Conservation (phyloP, 73 alveolate species). For the Breviolum minutum region DNA sequence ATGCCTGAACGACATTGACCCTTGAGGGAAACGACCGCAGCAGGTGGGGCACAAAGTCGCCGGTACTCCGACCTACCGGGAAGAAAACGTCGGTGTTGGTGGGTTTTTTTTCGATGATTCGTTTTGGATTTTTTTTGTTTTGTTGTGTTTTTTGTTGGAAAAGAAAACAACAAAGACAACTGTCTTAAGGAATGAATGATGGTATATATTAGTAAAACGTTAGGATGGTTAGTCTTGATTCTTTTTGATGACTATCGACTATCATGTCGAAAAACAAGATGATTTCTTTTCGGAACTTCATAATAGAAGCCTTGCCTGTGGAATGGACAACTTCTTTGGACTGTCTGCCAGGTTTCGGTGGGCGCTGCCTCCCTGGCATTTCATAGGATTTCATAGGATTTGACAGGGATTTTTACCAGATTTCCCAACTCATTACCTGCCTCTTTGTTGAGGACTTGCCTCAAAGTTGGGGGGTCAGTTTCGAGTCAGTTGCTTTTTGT, state of each 20-base stretch:
- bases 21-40: conserved; percentile 86
- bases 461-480: too few relatives aligned
- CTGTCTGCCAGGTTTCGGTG: background rate
- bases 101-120: too few relatives aligned
- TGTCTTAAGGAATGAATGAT: background rate
- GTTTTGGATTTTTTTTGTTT: too few relatives aligned
- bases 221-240: background rate
- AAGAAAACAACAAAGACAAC: background rate
- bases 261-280: too few relatives aligned
- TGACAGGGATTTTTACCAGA: too few relatives aligned
- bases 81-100: background rate
- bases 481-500: too few relatives aligned
- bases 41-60: conserved; percentile 90
- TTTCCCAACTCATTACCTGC: background rate
- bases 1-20: conserved; percentile 86
- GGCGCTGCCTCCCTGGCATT: conserved; percentile 50
- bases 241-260: too few relatives aligned
- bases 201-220: background rate
- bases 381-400: too few relatives aligned
- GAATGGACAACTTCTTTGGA: conserved; percentile 11
- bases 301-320: background rate
- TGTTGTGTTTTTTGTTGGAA: background rate
- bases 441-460: conserved; percentile 38
- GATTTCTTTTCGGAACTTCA: background rate
- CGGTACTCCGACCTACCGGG: conserved; percentile 69